Evolutionary conservation across 306 rosid genomes (phyloP).

Genomic region (Sicyos baderoa): DNA sequence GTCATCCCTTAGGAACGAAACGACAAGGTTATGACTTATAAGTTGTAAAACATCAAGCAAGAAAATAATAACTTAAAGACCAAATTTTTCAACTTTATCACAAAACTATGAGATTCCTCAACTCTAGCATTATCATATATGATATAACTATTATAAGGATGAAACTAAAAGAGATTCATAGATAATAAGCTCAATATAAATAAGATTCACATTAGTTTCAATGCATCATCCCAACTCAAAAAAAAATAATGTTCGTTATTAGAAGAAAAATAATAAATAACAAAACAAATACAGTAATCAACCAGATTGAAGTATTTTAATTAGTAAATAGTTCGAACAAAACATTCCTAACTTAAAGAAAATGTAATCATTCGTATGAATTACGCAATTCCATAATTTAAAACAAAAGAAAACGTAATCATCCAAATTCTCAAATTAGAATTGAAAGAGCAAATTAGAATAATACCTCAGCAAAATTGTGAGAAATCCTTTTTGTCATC

Average conservation of each 20-base stretch:
- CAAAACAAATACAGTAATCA: neutral
- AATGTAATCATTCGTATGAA: neutral
- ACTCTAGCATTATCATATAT: neutral
- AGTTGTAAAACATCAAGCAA: neutral
- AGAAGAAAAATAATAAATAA: neutral
- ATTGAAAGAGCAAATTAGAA: neutral
- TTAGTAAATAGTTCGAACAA: neutral
- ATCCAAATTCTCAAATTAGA: neutral
- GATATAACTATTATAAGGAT: neutral
- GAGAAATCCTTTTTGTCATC: neutral
- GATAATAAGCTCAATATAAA: neutral
- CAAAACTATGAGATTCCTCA: neutral
- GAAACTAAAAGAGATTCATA: neutral
- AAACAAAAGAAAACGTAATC: neutral
- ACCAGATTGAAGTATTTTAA: neutral
- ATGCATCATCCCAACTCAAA: neutral
- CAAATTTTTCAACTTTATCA: neutral
- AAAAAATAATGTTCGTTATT: neutral
- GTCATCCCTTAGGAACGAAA: no score
- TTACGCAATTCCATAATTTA: neutral
- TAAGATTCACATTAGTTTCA: neutral
- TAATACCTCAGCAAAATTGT: slow-evolving; percentile 1
- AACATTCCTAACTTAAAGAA: neutral
- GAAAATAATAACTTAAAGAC: neutral
- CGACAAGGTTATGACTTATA: neutral